phyloP scores from a whole-genome alignment of 2,329 filamentous ascomycete genomes.

The Diaporthe aspalathi region DNA sequence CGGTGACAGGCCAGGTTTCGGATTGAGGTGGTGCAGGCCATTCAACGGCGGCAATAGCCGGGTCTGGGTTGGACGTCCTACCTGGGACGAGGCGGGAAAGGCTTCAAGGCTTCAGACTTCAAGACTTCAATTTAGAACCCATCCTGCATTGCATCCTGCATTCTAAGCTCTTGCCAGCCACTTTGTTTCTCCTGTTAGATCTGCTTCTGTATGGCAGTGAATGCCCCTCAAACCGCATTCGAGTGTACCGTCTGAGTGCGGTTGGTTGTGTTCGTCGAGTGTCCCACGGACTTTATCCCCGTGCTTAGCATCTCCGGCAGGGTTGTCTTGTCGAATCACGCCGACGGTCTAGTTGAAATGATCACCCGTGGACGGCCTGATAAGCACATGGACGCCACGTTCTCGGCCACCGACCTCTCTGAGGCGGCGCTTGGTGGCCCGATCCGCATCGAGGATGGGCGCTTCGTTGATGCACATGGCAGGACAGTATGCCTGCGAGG shows the following conservation, averaged over 20 bases:
- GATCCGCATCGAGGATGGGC: constrained; percentile 45
- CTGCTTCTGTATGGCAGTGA: background rate
- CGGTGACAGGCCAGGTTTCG: background rate
- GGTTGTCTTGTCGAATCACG: background rate
- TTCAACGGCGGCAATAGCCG: background rate
- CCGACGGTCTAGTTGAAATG: background rate
- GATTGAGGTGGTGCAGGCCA: background rate
- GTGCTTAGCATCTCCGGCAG: too few species aligned
- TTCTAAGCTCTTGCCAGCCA: background rate
- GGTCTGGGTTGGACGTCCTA: background rate
- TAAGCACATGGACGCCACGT: constrained; percentile 2
- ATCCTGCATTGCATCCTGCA: background rate
- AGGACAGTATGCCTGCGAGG: constrained; percentile 55
- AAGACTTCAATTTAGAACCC: too few species aligned
- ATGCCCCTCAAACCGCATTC: background rate
- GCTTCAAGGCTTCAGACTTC: too few species aligned
- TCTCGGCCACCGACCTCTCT: constrained; percentile 50
- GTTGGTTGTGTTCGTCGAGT: too few species aligned
- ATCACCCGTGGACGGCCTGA: too few species aligned
- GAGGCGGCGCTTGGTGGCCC: constrained; percentile 49
- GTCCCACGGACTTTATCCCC: too few species aligned
- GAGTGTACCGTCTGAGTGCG: background rate
- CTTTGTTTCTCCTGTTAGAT: background rate
- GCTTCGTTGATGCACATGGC: constrained; percentile 51
- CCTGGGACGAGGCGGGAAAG: background rate